Conservation (phyloP, 2,329 filamentous ascomycete species). For the Alternaria sp. region DNA sequence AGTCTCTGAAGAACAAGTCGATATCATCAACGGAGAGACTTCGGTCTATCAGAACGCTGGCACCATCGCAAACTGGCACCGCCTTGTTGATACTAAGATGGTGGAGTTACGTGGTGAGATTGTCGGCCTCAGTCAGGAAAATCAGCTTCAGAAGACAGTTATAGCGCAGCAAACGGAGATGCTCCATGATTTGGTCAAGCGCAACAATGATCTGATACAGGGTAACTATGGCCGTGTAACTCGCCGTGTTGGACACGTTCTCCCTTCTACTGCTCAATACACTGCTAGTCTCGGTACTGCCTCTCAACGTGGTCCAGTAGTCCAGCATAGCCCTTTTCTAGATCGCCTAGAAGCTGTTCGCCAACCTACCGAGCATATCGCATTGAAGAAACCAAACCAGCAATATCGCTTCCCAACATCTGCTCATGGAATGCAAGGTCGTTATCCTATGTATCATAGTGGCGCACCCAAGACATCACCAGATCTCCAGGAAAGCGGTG, state of each 20-base stretch:
- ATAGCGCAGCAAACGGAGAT: not conserved
- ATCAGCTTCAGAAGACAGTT: not conserved
- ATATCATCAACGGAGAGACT: conserved; percentile 14
- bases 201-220: not conserved
- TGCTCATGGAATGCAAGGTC: not conserved
- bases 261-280: not conserved
- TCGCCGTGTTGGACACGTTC: not conserved
- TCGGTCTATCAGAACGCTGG: conserved; percentile 2
- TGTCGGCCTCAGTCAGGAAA: not conserved
- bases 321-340: not conserved
- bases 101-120: not conserved
- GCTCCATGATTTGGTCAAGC: not conserved
- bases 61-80: conserved; percentile 1
- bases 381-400: not conserved
- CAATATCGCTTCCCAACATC: not conserved
- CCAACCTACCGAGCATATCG: not conserved
- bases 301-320: not conserved
- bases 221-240: not conserved
- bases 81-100: not conserved
- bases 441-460: not conserved
- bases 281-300: not conserved
- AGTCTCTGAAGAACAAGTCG: conserved; percentile 4
- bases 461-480: not conserved
- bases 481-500: not conserved
- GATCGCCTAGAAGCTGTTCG: not conserved